Evolutionary conservation across 2,329 filamentous ascomycete species (phyloP), one percentile per base, ranked within the genome.

Genomic region (Penicillium sp.): DNA sequence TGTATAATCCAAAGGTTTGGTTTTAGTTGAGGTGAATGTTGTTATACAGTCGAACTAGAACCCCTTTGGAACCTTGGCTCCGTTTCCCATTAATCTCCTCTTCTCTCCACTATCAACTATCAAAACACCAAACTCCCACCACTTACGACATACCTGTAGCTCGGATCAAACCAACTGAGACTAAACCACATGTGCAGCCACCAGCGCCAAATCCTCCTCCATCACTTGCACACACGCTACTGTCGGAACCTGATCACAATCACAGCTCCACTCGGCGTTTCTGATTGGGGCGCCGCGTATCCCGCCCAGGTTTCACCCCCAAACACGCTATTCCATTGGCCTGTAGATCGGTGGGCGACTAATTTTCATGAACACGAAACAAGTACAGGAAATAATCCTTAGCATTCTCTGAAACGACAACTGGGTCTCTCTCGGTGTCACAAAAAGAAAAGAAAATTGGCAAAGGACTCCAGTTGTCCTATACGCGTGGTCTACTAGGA

Each of bases 171-270:
- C 8, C 33, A 5, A 39, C 33, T 37, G 33, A 37, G 16, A 39
- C 35, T 39, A 33, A 33, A 33, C 31, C 13, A 7, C 31, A 33
- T 33, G 31, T 16, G 31, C 33, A 16, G 50, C 50, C 60, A 60
- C 59, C 64, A 64, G 64, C 64, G 63, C 61, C 63, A 65, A 66
- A 63, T 50, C 46, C 35, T 21, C 56, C 26, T 19, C 37, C 27
- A 11, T 53, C 42, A 53, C 50, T 53, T 50, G 48, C 48, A 27
- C 35, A 42, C 9, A 54, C 63, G 60, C 65, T 64, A 66, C 62
- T 65, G 63, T 56, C 58, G 63, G 62, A 49, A 61, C 54, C 54
- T 61, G 52, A 56, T 66, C 64, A 66, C 64, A 63, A 66, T 66
- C 63, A 63, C 61, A 61, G 54, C 55, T 62, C 49, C 51, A 58